Percentiles rank a stretch among this genome's conserved stretches.
Evolutionary conservation across 139 green algal species (phyloP).

Genomic region (Astrephomene gubernaculifera): DNA sequence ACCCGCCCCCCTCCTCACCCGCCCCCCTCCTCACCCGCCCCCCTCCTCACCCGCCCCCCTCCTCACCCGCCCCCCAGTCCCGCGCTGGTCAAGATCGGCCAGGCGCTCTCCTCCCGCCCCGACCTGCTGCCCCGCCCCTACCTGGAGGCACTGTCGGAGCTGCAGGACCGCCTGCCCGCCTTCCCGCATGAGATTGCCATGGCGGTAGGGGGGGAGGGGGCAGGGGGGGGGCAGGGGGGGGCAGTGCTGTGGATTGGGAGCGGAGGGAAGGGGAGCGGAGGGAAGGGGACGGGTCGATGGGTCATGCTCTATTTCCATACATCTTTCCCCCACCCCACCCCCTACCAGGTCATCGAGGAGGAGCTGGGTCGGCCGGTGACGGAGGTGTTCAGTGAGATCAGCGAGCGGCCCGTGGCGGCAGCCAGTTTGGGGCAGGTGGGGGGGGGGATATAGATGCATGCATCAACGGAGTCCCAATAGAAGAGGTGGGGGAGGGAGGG

Average conservation of each 20-base stretch:
- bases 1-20: background rate
- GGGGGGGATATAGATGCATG: no score
- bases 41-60: background rate
- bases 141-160: constrained; percentile 74
- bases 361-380: constrained; percentile 78
- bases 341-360: constrained; percentile 81
- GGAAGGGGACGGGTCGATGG: background rate
- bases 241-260: background rate
- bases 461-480: background rate
- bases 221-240: background rate
- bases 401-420: constrained; percentile 83
- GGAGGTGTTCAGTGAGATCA: constrained; percentile 76
- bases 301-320: no score
- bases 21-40: background rate
- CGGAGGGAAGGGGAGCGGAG: background rate
- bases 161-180: constrained; percentile 84
- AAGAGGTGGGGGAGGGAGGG: background rate
- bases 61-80: constrained; percentile 43
- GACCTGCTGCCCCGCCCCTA: constrained; percentile 82
- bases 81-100: constrained; percentile 93
- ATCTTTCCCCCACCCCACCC: background rate
- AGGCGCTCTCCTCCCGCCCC: constrained; percentile 82
- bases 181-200: constrained; percentile 79
- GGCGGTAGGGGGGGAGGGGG: background rate
- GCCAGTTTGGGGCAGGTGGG: constrained; percentile 89